Conservation (phyloP, 2,329 filamentous ascomycete species). For the Cordyceps javanica region DNA sequence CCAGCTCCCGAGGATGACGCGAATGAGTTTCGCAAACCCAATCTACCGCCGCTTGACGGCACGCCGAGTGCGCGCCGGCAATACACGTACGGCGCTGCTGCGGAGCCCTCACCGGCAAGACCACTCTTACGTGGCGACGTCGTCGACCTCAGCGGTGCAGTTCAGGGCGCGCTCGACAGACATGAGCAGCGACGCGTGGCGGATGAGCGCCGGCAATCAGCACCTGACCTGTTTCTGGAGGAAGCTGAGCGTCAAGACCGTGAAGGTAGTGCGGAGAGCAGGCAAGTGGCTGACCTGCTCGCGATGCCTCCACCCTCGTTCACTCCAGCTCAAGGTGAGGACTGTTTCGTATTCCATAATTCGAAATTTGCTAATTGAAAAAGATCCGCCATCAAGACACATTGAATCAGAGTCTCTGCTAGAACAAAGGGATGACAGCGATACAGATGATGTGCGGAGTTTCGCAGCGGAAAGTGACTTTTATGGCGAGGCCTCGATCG, state of each 20-base stretch:
- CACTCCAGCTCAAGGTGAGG: not conserved
- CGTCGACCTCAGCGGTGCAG: slow-evolving; percentile 24
- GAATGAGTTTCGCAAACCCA: slow-evolving; percentile 19
- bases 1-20: slow-evolving; percentile 1
- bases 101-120: slow-evolving; percentile 25
- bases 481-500: slow-evolving; percentile 32
- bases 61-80: slow-evolving; percentile 31
- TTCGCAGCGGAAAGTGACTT: slow-evolving; percentile 31
- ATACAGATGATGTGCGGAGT: slow-evolving; percentile 28
- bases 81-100: slow-evolving; percentile 33
- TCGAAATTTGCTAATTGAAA: not conserved
- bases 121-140: slow-evolving; percentile 15
- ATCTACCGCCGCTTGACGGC: slow-evolving; percentile 22
- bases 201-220: not conserved
- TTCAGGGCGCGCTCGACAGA: slow-evolving; percentile 22
- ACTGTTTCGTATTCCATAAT: not conserved
- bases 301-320: slow-evolving; percentile 6
- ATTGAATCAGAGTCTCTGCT: slow-evolving; percentile 10
- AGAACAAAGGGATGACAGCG: slow-evolving; percentile 15
- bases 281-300: not conserved
- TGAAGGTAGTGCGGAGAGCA: not conserved
- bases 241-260: not conserved
- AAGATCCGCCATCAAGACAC: not conserved
- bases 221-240: not conserved
- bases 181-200: slow-evolving; percentile 15